Evolutionary conservation across 1,284 basidiomycete species (phyloP), one percentile per base, ranked within the genome.

Genomic region (Moesziomyces sp.): DNA sequence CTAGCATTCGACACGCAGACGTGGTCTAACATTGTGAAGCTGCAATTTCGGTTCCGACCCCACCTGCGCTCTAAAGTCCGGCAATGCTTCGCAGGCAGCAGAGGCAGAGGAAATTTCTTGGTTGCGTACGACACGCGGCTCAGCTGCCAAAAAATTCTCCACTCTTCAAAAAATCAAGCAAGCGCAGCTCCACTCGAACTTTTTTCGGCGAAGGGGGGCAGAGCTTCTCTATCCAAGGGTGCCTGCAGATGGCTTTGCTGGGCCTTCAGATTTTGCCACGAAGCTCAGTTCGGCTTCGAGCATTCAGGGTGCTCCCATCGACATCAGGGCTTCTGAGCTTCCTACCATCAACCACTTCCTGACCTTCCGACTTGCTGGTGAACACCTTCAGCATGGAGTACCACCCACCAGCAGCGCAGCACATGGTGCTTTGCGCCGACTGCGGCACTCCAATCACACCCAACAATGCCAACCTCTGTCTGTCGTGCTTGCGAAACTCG

Each of bases 391-490:
- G 23, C 30, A 80, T 80, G 78, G 78, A 80, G 65, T 80, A 80
- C 44, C 75, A 79, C 48, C 62, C 78, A 62, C 67, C 77, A 51
- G 65, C 72, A 61, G 71, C 77, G 47, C 79, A 79, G 74, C 76
- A 75, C 58, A 79, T 84, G 74, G 83, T 85, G 53, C 82, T 85
- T 43, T 85, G 84, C 62, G 84, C 84, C 58, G 86, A 86, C 71
- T 86, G 86, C 61, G 94, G 94, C 65, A 92, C 90, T n/a, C 93
- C 93, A 56, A 99, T 98, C 83, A 90, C 92, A 52, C 93, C 96
- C 35, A 98, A 98, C 85, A 93, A 93, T 73, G 94, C 96, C 54
- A 97, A 97, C 87, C 88, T 97, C 46, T 98, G 96, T 85, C 91
- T 95, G n/a, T 90, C 89, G 55, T 96, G 94, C 83, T 86, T 97